Base-by-base conservation (phyloP, 2,329 filamentous ascomycete species). In the Xylaria polymorpha region DNA sequence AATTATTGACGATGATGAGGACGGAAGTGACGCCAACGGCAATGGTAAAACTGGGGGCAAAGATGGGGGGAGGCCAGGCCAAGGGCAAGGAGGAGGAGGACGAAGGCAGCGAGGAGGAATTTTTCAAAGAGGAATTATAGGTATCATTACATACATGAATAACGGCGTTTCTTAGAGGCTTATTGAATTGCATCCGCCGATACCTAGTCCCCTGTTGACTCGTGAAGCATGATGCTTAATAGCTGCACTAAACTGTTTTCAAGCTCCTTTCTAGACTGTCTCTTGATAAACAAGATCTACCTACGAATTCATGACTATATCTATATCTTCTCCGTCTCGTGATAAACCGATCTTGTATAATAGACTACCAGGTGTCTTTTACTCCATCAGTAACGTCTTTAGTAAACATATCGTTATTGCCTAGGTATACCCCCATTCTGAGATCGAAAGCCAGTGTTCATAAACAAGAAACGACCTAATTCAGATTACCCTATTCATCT, bases 1-100 rank as follows among this genome's bases (percentile, higher is more conserved):
- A 0, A 88, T 92, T 50, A 86, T 95, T 18, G 89, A 91, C 35
- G 81, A 82, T 1, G 86, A 87, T 14, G 85, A 85, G 2, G 85
- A 87, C 1, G 84, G 87, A 0, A 76, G 74, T 20, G 70, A 73
- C 15, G 44, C 20, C n/a, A 41, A 46, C 43, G 43, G 22, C n/a
- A 46, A 61, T 4, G 50, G 44, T 14, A 44, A 50, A 1, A 62
- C n/a, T n/a, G 59, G 12, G 56, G 8, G 5, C 1, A n/a, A 73
- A 76, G 14, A 29, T 22, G 25, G 60, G 20, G 4, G 41, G 57
- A 9, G 46, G 39, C 53, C 37, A 61, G 10, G 41, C 22, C 8
- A 25, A 29, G 14, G 22, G 44, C 35, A 41, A 62, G n/a, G 41
- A 62, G n/a, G 59, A 68, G n/a, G 66, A 72, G 18, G 70, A 68